phyloP scores from a whole-genome alignment of 164 flowering plant genomes.

The Warburgia ugandensis region DNA sequence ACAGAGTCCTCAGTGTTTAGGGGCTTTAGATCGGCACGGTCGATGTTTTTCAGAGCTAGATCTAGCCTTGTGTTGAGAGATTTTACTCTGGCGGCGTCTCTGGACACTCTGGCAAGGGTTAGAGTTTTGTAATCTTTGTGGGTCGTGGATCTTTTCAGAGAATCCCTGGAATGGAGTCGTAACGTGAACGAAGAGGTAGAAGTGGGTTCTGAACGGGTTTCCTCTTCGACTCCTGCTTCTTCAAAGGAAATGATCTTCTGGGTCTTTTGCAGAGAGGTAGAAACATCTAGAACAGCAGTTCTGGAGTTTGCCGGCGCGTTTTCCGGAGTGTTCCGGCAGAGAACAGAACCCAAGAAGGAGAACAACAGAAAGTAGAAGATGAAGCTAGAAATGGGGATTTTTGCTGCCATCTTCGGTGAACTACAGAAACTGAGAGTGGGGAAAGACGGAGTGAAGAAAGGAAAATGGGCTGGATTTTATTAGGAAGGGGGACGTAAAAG shows the following conservation, averaged over 20 bases:
- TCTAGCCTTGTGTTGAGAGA: constrained; percentile 42
- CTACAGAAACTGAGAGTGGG: neutral
- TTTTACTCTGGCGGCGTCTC: constrained; percentile 63
- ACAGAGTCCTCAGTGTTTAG: constrained; percentile 4
- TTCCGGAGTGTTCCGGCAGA: constrained; percentile 19
- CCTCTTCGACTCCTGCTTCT: constrained; percentile 2
- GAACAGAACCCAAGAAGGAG: constrained; percentile 11
- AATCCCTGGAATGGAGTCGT: constrained; percentile 21
- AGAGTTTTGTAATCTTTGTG: constrained; percentile 54
- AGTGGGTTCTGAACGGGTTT: constrained; percentile 3
- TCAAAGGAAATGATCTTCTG: constrained; percentile 20
- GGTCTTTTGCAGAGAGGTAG: constrained; percentile 34
- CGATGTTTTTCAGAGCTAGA: constrained; percentile 40
- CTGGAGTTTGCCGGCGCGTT: constrained; percentile 14
- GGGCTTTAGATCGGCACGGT: constrained; percentile 41
- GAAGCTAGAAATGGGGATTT: neutral
- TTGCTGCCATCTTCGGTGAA: neutral
- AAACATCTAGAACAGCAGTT: constrained; percentile 55
- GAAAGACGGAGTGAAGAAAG: neutral
- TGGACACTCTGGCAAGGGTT: constrained; percentile 38
- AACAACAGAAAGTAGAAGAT: neutral
- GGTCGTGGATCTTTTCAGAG: constrained; percentile 11
- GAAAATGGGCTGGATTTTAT: neutral
- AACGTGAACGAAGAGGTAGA: constrained; percentile 26
- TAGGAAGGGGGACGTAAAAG: no score